phyloP scores from a whole-genome alignment of 148 eudicot species.

The Diospyros lotus region DNA sequence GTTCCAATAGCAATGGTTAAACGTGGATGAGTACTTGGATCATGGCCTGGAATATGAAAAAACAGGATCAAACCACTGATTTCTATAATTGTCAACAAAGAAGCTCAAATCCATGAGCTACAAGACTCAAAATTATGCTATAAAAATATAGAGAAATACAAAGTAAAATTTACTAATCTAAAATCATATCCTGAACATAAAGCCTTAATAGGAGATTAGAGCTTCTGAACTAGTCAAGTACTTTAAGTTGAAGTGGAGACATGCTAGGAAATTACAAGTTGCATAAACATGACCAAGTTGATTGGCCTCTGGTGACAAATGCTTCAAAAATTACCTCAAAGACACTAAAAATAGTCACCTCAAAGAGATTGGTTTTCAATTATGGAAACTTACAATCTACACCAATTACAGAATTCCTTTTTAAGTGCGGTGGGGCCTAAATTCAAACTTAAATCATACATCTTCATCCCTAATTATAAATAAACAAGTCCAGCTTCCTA shows the following conservation, averaged over 20 bases:
- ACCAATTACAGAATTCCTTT: neutral
- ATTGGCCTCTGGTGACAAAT: neutral
- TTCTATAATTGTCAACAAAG: neutral
- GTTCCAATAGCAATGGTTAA: neutral
- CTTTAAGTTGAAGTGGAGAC: neutral
- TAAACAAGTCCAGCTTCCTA: neutral
- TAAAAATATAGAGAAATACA: neutral
- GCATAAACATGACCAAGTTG: neutral
- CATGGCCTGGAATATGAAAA: neutral
- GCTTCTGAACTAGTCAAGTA: neutral
- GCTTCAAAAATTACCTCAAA: neutral
- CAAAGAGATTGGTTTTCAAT: neutral
- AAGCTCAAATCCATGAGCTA: neutral
- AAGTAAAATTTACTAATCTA: neutral
- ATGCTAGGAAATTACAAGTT: neutral
- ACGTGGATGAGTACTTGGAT: neutral
- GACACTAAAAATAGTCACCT: neutral
- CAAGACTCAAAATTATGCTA: constrained; percentile 3
- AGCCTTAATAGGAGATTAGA: neutral
- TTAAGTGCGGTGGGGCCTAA: neutral
- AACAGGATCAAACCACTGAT: neutral
- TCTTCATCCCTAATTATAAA: neutral
- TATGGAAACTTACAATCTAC: neutral
- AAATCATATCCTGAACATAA: too few species aligned
- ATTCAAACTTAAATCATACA: neutral